Evolutionary conservation across 1,284 basidiomycete genomes (phyloP).

Genomic region (Hymenochaete sp.): DNA sequence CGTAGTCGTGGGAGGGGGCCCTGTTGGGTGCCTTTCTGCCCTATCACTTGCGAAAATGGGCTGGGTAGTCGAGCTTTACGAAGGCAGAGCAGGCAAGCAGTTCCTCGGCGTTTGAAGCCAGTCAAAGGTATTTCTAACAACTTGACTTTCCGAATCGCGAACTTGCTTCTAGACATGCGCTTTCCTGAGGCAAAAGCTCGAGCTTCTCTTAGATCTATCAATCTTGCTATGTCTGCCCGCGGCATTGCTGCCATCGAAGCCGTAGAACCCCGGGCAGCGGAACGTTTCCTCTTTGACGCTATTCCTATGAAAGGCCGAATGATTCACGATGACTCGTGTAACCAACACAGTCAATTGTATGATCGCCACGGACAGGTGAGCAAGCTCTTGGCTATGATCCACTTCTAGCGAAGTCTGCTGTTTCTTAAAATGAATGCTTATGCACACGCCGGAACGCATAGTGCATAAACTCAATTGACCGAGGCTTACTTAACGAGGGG

Average conservation of each 20-base stretch:
- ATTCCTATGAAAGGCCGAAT: conserved; percentile 95
- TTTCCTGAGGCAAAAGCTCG: conserved; percentile 56
- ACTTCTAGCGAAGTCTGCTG: conserved; percentile 20
- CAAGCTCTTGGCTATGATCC: conserved; percentile 13
- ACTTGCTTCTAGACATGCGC: conserved; percentile 52
- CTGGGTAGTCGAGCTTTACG: conserved; percentile 87
- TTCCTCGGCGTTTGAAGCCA: conserved; percentile 15
- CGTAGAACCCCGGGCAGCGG: conserved; percentile 68
- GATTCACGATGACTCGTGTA: conserved; percentile 78
- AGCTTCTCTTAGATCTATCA: conserved; percentile 80
- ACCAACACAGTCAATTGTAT: conserved; percentile 75
- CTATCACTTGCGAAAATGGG: conserved; percentile 81
- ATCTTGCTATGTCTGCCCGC: conserved; percentile 90
- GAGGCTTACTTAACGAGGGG: conserved; percentile 78
- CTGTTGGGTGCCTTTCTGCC: conserved; percentile 90
- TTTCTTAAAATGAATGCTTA: conserved; percentile 8
- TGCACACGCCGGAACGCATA: conserved; percentile 28
- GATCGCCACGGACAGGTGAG: conserved; percentile 80
- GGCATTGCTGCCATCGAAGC: conserved; percentile 82
- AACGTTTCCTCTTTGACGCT: conserved; percentile 67
- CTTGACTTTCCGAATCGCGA: conserved; percentile 48
- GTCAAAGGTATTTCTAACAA: conserved; percentile 49
- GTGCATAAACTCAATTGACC: conserved; percentile 91
- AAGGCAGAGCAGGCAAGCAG: conserved; percentile 70
- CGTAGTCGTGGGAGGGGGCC: conserved; percentile 78